Percentiles rank a stretch among this genome's conserved stretches.
These are phyloP conservation scores for Datisca glomerata DNA, from an alignment of 306 rosid species.

Conservation along the genomic window DNA sequence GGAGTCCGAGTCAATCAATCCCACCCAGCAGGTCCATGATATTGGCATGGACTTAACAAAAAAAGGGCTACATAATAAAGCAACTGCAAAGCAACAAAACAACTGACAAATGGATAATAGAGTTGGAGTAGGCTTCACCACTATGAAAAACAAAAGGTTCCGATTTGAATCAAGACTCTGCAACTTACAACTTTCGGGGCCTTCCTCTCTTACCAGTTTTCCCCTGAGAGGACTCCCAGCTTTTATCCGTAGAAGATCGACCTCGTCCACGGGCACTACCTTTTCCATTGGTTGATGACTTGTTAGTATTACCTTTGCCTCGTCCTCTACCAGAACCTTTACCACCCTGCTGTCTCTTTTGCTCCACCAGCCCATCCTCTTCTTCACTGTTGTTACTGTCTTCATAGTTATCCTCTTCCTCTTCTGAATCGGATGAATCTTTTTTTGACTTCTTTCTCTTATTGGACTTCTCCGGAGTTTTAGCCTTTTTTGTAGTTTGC, in stretches of 20 bases:
- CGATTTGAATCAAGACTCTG: conserved; percentile 5
- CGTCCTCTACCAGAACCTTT: conserved; percentile 39
- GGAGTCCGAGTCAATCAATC: too few species aligned
- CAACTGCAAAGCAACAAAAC: too few species aligned
- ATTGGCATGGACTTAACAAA: too few species aligned
- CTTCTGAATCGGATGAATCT: conserved; percentile 57
- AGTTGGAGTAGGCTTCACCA: conserved; percentile 23
- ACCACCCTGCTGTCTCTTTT: conserved; percentile 33
- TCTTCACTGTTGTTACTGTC: conserved; percentile 47
- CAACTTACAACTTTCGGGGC: conserved; percentile 47
- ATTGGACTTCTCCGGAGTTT: conserved; percentile 46
- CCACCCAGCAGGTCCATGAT: too few species aligned
- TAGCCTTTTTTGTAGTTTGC: conserved; percentile 49
- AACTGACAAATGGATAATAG: conserved; percentile 15
- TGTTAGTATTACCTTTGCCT: conserved; percentile 43
- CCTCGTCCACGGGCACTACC: conserved; percentile 46
- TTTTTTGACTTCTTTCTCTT: conserved; percentile 68
- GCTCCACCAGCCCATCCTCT: conserved; percentile 40
- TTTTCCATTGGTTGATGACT: conserved; percentile 23
- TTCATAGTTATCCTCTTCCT: conserved; percentile 28
- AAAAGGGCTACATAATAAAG: too few species aligned
- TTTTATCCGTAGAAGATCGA: conserved; percentile 36
- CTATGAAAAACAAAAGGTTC: conserved; percentile 49
- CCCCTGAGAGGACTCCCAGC: conserved; percentile 30
- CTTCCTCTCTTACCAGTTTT: conserved; percentile 78